phyloP scores from a whole-genome alignment of 306 rosid genomes.

The Pyrus betulifolia region DNA sequence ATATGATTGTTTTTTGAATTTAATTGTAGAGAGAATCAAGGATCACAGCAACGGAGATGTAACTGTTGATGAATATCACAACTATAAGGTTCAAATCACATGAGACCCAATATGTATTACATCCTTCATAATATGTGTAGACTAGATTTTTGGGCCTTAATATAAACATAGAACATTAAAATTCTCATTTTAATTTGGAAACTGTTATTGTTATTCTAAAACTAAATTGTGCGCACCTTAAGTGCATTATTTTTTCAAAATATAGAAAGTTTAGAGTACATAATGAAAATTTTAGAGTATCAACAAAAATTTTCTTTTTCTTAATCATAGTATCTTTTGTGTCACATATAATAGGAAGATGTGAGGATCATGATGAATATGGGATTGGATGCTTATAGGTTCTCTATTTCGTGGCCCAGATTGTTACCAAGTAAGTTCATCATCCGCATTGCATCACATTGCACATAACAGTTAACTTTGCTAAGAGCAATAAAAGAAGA shows the following conservation, averaged over 20 bases:
- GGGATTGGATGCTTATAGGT: constrained; percentile 53
- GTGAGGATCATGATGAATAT: constrained; percentile 33
- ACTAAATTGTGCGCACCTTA: too few relatives aligned
- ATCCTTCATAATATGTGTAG: neutral
- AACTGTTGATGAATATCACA: constrained; percentile 11
- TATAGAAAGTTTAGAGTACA: too few relatives aligned
- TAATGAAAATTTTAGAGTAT: too few relatives aligned
- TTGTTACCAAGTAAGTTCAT: constrained; percentile 50
- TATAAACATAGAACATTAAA: neutral
- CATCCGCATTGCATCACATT: neutral
- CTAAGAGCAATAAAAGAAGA: neutral
- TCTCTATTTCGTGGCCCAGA: constrained; percentile 77
- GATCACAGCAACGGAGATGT: constrained; percentile 21
- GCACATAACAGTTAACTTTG: neutral
- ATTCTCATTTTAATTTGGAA: too few relatives aligned
- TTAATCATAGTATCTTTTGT: too few relatives aligned
- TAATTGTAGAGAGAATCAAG: constrained; percentile 24
- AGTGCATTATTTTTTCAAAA: too few relatives aligned
- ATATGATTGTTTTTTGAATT: neutral
- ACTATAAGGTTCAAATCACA: constrained; percentile 6
- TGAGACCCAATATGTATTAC: too few relatives aligned
- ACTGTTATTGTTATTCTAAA: too few relatives aligned
- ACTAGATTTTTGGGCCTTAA: constrained; percentile 26
- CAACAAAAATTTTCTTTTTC: too few relatives aligned
- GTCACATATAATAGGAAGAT: neutral